Base-by-base conservation (phyloP, 1,284 basidiomycete species). In the Tilletia setariae region DNA sequence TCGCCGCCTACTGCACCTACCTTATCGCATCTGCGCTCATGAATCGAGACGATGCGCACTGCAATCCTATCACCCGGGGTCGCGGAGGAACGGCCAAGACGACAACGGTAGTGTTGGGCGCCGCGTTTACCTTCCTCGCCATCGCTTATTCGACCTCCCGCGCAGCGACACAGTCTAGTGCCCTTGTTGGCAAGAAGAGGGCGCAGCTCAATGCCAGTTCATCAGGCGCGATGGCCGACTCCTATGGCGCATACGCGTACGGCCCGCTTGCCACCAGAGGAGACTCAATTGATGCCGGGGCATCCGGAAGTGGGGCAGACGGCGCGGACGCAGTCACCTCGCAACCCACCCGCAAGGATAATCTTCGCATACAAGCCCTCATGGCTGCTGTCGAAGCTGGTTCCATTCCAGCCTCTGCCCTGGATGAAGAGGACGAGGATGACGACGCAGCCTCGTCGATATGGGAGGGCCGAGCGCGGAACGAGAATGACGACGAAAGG, bases 131-230 rank as follows among this genome's bases (percentile, higher is more conserved):
- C 0, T 98, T 99, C 87, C 84, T 98, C 61, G 94, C 96, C 1
- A 97, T 98, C 75, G 95, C 96, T 11, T 98, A 98, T 83, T 96
- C 94, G 25, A 98, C 95, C 0, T 93, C 90, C 25, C 87, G 96
- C 61, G 95, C 96, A 1, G 95, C 96, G 7, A 98, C 95, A 0
- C 94, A 96, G 83, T 93, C 90, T 77, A 89, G 90, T 28, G 87
- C 64, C 13, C 85, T 98, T 42, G 91, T 92, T 0, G 94, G 94
- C 11, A 88, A 86, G 76, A 86, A 86, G 42, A 89, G 88, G 82
- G 72, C 79, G 46, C 73, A 79, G 32, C 74, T 79, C 19, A 80
- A 82, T 8, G 89, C 86, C 74, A 83, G 75, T n/a, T 49, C 35
- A 2, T 49, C 44, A 9, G 30, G 15, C 44, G 28, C 64, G 78